Evolutionary conservation across 129 eudicot species (phyloP), one percentile per base, ranked within the genome.

Genomic region (Smallanthus sonchifolius): DNA sequence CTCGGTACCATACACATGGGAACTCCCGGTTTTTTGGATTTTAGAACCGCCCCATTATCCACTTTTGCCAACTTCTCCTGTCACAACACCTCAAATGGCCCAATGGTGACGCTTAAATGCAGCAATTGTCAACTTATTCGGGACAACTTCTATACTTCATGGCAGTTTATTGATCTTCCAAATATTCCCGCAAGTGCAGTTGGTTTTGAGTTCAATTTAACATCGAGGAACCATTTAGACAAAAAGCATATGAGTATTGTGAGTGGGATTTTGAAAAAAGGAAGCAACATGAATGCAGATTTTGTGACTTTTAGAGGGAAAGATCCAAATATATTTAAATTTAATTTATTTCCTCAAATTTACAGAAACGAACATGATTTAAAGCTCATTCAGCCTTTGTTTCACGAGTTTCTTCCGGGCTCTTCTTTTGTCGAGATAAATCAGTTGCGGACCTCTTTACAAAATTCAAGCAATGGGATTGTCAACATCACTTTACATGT

Each of bases 111-210:
- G 28, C 83, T 94, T 38, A 84, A 73, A 66, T 94, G 98, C 84
- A 75, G 15, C 75, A 75, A 84, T 13, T 91, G 98, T 76, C 91
- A 71, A 55, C 84, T 86, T 43, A 37, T 83, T 70, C 85, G 81
- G 5, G 97, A 91, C 79, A 57, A 62, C 75, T 61, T 80, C 2
- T 88, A 85, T 74, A 74, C 90, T 77, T 86, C 96, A 5, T 94
- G 97, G 97, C 83, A 94, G n/a, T 94, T 94, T 72, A 37, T 90
- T 67, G 98, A 94, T 80, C 87, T 90, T 72, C 97, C 96, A 13
- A 86, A 83, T 74, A 52, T 62, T 40, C 94, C 98, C 6, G 98
- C 97, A 63, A 79, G 80, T 77, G 93, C 98, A 7, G 90, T 91
- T 56, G 94, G 96, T 19, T 94, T 94, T 68, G 85, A 88, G 75